Conservation (phyloP, 2,329 filamentous ascomycete genomes). For the Fusarium sp. region DNA sequence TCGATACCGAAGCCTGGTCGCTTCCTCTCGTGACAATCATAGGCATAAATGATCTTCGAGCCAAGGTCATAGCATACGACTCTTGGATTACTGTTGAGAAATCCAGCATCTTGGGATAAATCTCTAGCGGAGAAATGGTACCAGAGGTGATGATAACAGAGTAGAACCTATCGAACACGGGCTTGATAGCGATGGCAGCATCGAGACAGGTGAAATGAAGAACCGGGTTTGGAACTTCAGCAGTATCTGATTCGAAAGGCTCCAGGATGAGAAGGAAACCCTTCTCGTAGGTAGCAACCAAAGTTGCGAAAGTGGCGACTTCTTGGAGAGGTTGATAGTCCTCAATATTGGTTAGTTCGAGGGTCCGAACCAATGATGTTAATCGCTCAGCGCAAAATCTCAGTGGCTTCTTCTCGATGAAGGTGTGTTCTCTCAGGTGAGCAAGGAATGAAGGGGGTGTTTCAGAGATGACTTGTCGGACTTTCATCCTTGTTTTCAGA, state of each 20-base stretch:
- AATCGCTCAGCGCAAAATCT: slow-evolving; percentile 94
- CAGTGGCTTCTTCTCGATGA: slow-evolving; percentile 95
- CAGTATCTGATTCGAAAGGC: slow-evolving; percentile 94
- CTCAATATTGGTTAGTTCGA: slow-evolving; percentile 97
- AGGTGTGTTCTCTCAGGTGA: slow-evolving; percentile 94
- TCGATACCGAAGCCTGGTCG: slow-evolving; percentile 92
- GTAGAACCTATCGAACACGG: slow-evolving; percentile 96
- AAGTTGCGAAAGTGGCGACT: slow-evolving; percentile 95
- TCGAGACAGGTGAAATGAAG: slow-evolving; percentile 97
- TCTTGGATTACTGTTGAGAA: slow-evolving; percentile 94
- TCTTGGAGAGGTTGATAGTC: slow-evolving; percentile 97
- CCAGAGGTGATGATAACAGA: slow-evolving; percentile 99
- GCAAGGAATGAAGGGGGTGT: slow-evolving; percentile 93
- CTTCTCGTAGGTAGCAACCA: slow-evolving; percentile 96
- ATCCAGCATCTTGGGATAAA: slow-evolving; percentile 99
- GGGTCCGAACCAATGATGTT: slow-evolving; percentile 91
- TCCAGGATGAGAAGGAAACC: slow-evolving; percentile 97
- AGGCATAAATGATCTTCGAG: slow-evolving; percentile 91
- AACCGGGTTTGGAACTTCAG: slow-evolving; percentile 95
- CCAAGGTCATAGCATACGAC: slow-evolving; percentile 97
- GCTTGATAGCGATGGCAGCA: slow-evolving; percentile 96
- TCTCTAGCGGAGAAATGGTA: slow-evolving; percentile 95
- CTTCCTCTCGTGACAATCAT: slow-evolving; percentile 97
- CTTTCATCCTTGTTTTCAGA: slow-evolving; percentile 97
- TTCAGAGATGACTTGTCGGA: slow-evolving; percentile 95